A percentile compares a stretch with the other conserved stretches of the same genome.
Conservation (phyloP, 2,329 filamentous ascomycete genomes). For the Sporothrix variecibatus region DNA sequence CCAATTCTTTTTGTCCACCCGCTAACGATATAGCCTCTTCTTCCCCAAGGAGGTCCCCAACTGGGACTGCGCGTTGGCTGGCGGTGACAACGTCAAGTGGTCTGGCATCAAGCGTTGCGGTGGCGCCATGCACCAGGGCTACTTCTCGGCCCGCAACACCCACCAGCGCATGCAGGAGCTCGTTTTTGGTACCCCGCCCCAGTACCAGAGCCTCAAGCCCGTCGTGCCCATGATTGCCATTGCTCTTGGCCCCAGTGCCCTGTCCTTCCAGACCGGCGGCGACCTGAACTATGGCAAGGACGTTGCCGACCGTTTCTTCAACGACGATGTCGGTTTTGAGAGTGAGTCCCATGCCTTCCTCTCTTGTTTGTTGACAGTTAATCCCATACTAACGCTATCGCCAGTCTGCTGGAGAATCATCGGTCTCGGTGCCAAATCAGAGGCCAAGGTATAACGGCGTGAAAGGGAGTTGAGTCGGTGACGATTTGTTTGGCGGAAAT, state of each 20-base stretch:
- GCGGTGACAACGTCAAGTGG: slow-evolving; percentile 71
- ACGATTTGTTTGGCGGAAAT: neutral
- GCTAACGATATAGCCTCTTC: slow-evolving; percentile 47
- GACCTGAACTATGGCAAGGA: slow-evolving; percentile 64
- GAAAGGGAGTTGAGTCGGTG: neutral
- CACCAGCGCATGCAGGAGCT: slow-evolving; percentile 60
- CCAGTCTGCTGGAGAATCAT: slow-evolving; percentile 26
- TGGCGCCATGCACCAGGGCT: slow-evolving; percentile 72
- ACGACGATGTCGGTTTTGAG: slow-evolving; percentile 65
- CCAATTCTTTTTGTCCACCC: slow-evolving; percentile 10
- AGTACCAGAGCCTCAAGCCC: slow-evolving; percentile 52
- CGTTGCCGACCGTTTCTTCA: slow-evolving; percentile 64
- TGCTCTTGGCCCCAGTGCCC: slow-evolving; percentile 68
- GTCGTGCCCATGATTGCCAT: slow-evolving; percentile 69
- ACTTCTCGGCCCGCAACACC: slow-evolving; percentile 66
- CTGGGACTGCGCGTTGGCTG: slow-evolving; percentile 63
- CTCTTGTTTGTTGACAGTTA: neutral
- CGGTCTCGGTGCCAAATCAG: slow-evolving; percentile 12
- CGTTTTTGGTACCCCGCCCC: slow-evolving; percentile 43
- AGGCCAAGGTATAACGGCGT: neutral
- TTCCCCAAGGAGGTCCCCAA: slow-evolving; percentile 59
- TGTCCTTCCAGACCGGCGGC: slow-evolving; percentile 60
- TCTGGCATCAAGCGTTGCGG: slow-evolving; percentile 79
- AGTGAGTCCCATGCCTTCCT: slow-evolving; percentile 51
- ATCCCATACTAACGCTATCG: neutral